Evolutionary conservation across 352 stramenopile genomes (phyloP).

Genomic region (Chrysophaeum taylorii): DNA sequence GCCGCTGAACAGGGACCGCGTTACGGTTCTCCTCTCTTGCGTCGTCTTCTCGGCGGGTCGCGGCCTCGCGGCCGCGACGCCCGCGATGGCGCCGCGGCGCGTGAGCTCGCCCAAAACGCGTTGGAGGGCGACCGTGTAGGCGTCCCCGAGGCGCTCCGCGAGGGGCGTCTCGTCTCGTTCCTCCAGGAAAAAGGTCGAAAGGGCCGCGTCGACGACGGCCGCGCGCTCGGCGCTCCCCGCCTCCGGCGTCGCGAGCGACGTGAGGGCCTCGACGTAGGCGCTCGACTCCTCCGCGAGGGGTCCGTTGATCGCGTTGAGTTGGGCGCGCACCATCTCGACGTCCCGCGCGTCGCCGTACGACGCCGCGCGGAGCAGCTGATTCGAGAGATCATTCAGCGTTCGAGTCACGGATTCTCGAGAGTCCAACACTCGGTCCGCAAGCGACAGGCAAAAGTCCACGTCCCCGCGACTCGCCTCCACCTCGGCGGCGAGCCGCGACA

Average conservation of each 20-base stretch:
- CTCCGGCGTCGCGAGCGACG: background rate
- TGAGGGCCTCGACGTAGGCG: background rate
- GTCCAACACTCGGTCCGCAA: background rate
- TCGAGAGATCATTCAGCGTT: background rate
- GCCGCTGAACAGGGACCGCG: background rate
- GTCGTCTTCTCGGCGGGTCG: background rate
- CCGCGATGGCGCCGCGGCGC: conserved; percentile 8
- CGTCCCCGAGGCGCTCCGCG: background rate
- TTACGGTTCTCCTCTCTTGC: background rate
- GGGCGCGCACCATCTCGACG: background rate
- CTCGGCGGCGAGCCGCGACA: background rate
- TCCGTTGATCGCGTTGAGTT: background rate
- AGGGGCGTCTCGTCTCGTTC: background rate
- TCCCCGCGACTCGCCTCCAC: background rate
- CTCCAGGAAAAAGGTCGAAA: background rate
- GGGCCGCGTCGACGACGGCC: background rate
- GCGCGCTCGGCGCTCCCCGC: background rate
- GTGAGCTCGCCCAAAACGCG: conserved; percentile 5
- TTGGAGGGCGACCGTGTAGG: conserved; percentile 7
- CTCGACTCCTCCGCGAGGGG: background rate
- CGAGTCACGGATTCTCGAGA: background rate
- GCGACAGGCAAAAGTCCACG: conserved; percentile 5
- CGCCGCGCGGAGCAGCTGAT: background rate
- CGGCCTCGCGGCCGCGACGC: background rate
- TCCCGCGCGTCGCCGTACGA: background rate